These are phyloP conservation scores for Phytomonas serpens DNA, from an alignment of 208 protist species.

Conservation along the genomic window DNA sequence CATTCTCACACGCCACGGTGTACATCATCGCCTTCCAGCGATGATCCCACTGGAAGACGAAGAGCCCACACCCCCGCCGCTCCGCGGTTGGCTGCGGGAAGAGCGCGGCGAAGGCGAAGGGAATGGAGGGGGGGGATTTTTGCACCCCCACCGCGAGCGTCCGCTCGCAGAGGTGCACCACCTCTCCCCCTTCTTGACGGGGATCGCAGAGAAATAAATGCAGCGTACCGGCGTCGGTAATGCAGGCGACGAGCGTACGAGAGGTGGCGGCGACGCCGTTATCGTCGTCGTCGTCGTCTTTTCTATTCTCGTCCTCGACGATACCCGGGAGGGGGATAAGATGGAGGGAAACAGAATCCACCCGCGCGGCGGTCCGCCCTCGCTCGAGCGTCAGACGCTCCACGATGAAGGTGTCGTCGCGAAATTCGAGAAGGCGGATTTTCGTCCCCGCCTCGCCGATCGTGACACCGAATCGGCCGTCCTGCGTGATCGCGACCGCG, in stretches of 20 bases:
- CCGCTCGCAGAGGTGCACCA: background rate
- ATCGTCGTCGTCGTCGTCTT: slow-evolving; percentile 15
- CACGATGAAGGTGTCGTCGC: slow-evolving; percentile 25
- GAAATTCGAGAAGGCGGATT: slow-evolving; percentile 42
- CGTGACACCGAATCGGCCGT: slow-evolving; percentile 45
- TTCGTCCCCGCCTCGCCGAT: slow-evolving; percentile 50
- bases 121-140: background rate
- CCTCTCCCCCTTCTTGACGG: background rate
- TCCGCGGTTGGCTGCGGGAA: background rate
- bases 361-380: slow-evolving; percentile 22
- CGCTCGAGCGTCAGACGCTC: slow-evolving; percentile 26
- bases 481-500: slow-evolving; percentile 43
- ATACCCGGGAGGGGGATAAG: slow-evolving; percentile 19
- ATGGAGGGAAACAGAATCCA: slow-evolving; percentile 24
- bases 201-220: slow-evolving; percentile 31
- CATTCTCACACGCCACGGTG: background rate
- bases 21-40: background rate
- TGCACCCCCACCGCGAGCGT: background rate
- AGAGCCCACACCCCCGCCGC: background rate
- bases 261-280: slow-evolving; percentile 3
- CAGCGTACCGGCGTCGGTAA: slow-evolving; percentile 36
- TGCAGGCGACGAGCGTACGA: slow-evolving; percentile 28
- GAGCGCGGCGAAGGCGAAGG: background rate
- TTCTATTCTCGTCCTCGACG: background rate
- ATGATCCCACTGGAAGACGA: background rate